Percentiles rank a stretch among this genome's conserved stretches.
phyloP scores from a whole-genome alignment of 768 basidiomycete genomes.

The Termitomyces sp. region DNA sequence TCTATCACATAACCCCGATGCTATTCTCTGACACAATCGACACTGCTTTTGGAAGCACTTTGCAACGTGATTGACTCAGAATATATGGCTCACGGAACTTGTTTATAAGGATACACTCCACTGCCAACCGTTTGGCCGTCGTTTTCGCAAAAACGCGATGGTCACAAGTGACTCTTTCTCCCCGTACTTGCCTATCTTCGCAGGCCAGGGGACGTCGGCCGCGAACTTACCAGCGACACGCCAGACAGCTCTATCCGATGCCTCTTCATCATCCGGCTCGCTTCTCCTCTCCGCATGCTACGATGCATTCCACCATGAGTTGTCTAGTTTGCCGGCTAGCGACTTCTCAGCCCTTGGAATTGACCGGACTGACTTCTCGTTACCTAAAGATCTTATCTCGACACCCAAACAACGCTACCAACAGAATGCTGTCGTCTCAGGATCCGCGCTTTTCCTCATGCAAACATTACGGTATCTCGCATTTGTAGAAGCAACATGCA shows the following conservation, averaged over 20 bases:
- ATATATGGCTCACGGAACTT: slow-evolving; percentile 14
- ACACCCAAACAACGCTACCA: slow-evolving; percentile 26
- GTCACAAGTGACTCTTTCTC: not conserved
- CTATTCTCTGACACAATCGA: slow-evolving; percentile 13
- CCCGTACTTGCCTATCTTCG: slow-evolving; percentile 43
- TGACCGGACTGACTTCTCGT: slow-evolving; percentile 37
- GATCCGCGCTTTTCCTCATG: slow-evolving; percentile 40
- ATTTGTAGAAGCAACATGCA: slow-evolving; percentile 19
- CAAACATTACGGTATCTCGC: slow-evolving; percentile 50
- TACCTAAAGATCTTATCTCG: slow-evolving; percentile 31
- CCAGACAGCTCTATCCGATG: slow-evolving; percentile 35
- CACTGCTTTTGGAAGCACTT: slow-evolving; percentile 12
- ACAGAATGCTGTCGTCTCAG: slow-evolving; percentile 44
- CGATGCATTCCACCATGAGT: slow-evolving; percentile 42
- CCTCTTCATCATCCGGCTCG: slow-evolving; percentile 31
- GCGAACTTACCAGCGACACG: slow-evolving; percentile 24
- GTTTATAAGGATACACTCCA: slow-evolving; percentile 11
- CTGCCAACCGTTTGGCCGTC: not conserved
- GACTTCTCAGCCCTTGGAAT: slow-evolving; percentile 31
- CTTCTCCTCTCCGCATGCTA: slow-evolving; percentile 46
- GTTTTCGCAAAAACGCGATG: slow-evolving; percentile 7
- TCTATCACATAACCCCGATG: slow-evolving; percentile 12
- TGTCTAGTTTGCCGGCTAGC: slow-evolving; percentile 35
- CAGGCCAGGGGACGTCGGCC: slow-evolving; percentile 46
- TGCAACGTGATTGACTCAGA: slow-evolving; percentile 8